Base-by-base conservation (phyloP, 768 basidiomycete genomes). In the Amanita inopinata region DNA sequence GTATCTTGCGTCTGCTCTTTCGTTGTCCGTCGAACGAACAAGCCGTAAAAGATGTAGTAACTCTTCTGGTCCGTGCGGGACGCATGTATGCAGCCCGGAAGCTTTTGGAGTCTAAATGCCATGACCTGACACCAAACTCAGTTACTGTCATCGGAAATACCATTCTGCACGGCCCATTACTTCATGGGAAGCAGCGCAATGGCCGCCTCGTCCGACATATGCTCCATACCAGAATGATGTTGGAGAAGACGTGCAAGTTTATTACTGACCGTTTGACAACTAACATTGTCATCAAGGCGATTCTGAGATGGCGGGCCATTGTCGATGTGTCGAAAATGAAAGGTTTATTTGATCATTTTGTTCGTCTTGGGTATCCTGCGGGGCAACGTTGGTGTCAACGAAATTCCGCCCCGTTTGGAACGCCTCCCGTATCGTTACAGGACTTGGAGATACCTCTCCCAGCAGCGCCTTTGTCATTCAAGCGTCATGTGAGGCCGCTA, bases 201-300 rank as follows among this genome's bases (percentile, higher is more conserved):
- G 65, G 62, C 22, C 66, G 68, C 34, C 59, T 70, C 9, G 60
- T 79, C n/a, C 64, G 68, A 18, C 64, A 62, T 46, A 49, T 71
- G 19, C 38, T 71, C 14, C 55, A 53, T 3, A 57, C 66, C 22
- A 64, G 76, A 40, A 56, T 65, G 25, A 47, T 61, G 9, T 66
- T 87, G 22, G 55, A 62, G 33, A 50, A 58, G 36, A 53, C 63
- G 33, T 65, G 67, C 27, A 66, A 59, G 5, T 83, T 87, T 53
- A 53, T 54, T 8, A 74, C 79, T 6, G 84, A 90, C 55, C 68
- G 78, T 7, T 64, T 82, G 28, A 87, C 87, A 3, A 61, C 73
- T 43, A 88, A 89, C 52, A 73, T 87, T 35, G 39, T 88, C 33
- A 46, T 85, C 46, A 79, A 78, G 54, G 70, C 68, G 5, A 61